Conservation (phyloP, 371 early-diverging fungal genomes). For the Apophysomyces elegans region DNA sequence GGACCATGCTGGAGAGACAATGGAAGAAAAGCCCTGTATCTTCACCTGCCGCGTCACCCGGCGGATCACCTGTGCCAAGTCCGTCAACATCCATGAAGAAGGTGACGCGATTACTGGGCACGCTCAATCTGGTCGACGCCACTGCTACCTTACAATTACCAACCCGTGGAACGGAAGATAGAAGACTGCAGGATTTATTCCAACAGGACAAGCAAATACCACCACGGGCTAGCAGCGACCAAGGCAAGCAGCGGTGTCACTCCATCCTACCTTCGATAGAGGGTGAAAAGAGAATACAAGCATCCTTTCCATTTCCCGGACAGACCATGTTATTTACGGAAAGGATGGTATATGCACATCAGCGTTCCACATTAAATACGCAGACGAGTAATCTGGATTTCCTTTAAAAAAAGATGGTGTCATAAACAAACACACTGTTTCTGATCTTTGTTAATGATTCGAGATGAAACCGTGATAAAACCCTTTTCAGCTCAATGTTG, state of each 20-base stretch:
- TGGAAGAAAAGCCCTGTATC: slow-evolving; percentile 15
- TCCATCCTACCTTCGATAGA: no score
- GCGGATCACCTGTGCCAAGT: slow-evolving; percentile 25
- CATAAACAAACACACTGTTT: no score
- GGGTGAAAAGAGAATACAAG: no score
- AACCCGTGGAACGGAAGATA: neutral
- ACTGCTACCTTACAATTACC: slow-evolving; percentile 28
- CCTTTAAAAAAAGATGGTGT: no score
- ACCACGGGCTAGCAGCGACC: neutral
- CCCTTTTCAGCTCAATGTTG: no score
- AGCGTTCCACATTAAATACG: no score
- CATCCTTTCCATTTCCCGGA: no score
- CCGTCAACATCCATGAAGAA: slow-evolving; percentile 18
- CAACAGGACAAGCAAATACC: neutral
- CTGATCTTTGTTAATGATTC: no score
- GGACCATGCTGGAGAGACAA: slow-evolving; percentile 37
- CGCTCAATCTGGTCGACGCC: slow-evolving; percentile 26
- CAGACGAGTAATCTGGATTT: no score
- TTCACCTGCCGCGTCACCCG: slow-evolving; percentile 19
- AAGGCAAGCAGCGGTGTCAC: neutral
- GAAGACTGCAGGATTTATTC: neutral
- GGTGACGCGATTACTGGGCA: slow-evolving; percentile 14
- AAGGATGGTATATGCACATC: no score
- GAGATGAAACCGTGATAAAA: no score
- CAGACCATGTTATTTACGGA: no score